Conservation (phyloP, 139 green algal genomes). For the Pleodorina starrii region DNA sequence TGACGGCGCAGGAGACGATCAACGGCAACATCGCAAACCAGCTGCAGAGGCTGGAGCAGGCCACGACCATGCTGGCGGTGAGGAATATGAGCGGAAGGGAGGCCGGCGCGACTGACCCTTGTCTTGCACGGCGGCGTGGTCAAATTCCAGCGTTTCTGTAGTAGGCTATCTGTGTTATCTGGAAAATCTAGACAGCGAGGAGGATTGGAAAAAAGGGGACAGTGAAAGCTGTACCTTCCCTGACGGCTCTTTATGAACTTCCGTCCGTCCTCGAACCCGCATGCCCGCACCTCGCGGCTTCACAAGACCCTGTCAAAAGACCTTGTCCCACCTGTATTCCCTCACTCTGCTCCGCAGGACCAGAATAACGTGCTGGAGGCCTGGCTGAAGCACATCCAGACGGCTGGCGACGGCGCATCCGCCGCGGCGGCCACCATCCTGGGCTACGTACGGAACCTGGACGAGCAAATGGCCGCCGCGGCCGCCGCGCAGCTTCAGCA, state of each 20-base stretch:
- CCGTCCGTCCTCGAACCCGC: too few species aligned
- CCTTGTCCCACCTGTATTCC: too few species aligned
- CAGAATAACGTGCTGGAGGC: conserved; percentile 23
- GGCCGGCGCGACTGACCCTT: background rate
- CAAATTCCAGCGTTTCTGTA: too few species aligned
- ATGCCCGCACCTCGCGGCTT: too few species aligned
- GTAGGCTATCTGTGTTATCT: too few species aligned
- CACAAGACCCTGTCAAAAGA: too few species aligned
- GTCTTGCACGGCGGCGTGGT: too few species aligned
- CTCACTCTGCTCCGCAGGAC: background rate
- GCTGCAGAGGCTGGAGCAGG: background rate
- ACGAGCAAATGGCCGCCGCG: conserved; percentile 31
- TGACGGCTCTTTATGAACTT: too few species aligned
- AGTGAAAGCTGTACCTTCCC: too few species aligned
- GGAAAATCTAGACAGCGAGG: too few species aligned
- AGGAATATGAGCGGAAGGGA: too few species aligned
- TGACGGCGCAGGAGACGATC: background rate
- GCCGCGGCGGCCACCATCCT: conserved; percentile 35
- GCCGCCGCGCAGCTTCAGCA: background rate
- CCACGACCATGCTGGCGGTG: background rate
- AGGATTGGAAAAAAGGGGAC: too few species aligned
- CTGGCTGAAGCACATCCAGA: conserved; percentile 38
- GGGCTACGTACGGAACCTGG: conserved; percentile 2
- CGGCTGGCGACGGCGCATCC: background rate
- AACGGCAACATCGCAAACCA: background rate